phyloP scores from a whole-genome alignment of 441 rosid species.

The Corymbia calophylla region DNA sequence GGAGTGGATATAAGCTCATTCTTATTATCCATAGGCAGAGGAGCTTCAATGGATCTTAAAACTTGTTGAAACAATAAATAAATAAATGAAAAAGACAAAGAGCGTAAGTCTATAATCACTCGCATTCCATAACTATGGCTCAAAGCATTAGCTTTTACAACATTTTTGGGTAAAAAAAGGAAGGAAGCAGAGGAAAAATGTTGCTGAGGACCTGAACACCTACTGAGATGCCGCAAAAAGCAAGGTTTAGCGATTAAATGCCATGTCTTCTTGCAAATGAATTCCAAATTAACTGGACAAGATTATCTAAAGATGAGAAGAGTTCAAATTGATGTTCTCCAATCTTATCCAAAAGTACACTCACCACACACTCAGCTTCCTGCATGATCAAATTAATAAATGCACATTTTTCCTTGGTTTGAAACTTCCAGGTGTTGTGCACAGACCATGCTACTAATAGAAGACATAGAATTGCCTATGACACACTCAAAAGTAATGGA shows the following conservation, averaged over 20 bases:
- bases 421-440: not conserved
- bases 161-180: not conserved
- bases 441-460: not conserved
- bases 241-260: not conserved
- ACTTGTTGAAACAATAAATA: not conserved
- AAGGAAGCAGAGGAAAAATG: not conserved
- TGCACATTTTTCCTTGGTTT: not conserved
- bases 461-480: not conserved
- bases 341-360: not conserved
- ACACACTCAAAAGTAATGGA: not conserved
- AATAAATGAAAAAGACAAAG: not conserved
- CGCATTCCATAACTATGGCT: not conserved
- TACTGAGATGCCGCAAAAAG: not conserved
- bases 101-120: not conserved
- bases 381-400: not conserved
- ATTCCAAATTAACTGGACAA: not conserved
- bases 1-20: slow-evolving; percentile 12
- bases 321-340: not conserved
- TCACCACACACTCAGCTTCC: not conserved
- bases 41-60: not conserved
- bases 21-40: not conserved
- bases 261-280: not conserved
- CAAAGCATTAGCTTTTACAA: not conserved
- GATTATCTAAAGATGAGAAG: not conserved
- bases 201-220: not conserved